Base-by-base conservation (phyloP, 2,329 filamentous ascomycete species). In the Trichoderma polysporum region DNA sequence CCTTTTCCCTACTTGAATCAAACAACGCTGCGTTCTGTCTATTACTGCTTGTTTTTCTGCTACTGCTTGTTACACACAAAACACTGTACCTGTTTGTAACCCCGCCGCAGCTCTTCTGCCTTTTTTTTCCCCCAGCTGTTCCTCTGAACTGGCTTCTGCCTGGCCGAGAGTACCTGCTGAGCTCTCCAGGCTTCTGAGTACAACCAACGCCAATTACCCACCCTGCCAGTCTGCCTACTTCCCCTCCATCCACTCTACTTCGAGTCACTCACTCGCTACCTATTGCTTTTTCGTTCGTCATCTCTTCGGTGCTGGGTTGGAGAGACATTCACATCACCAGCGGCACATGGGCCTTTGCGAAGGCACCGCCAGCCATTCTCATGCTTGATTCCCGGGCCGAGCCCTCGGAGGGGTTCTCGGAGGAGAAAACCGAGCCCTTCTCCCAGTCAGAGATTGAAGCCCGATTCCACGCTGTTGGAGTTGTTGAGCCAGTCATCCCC, bases 401-500 rank as follows among this genome's bases (percentile, higher is more conserved):
- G 73, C 72, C 75, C 70, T 79, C 78, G 50, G 76, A 78, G 69
- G 77, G 74, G 70, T 73, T 74, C 69, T 80, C 80, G 68, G 79
- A 82, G 72, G 85, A 87, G 77, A 84, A 81, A 76, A 88, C 86
- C 54, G 85, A 88, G 76, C 84, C 85, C 10, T 86, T 87, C 71
- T 85, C 85, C 10, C 80, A 86, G 69, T 82, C 84, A 58, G 85
- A 88, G 75, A 81, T 87, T 69, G 81, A 85, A 59, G 77, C 81
- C 29, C 83, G 84, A 19, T 76, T 86, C 67, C 79, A 78, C 68
- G 74, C 74, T 71, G 77, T 85, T 64, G 78, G 80, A 54, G 79
- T 83, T 66, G 81, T 84, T 66, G 81, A 81, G 69, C 72, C 76
- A 17, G 73, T 80, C 68, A 74, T 77, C 54, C 74, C 79, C 56